Conservation (phyloP, 805 yeast genomes). For the Lachancea quebecensis region DNA sequence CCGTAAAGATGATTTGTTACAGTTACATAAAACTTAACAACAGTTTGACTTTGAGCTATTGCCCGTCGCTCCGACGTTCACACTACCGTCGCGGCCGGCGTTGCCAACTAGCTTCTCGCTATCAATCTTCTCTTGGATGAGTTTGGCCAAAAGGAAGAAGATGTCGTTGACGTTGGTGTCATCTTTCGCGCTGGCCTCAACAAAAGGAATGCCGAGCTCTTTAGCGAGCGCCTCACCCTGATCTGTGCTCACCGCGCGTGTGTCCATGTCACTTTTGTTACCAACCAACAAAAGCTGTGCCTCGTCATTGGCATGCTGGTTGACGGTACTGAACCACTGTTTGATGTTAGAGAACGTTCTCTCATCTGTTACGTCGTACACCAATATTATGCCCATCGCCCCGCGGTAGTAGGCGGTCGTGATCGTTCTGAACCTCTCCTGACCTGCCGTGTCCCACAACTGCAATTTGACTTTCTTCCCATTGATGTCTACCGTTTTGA, state of each 20-base stretch:
- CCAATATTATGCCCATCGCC: conserved; percentile 80
- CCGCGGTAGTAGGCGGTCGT: conserved; percentile 91
- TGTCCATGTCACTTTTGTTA: conserved; percentile 86
- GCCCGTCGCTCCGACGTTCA: conserved; percentile 40
- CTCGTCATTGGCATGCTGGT: conserved; percentile 94
- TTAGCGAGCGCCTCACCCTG: conserved; percentile 87
- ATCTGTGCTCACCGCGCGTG: conserved; percentile 79
- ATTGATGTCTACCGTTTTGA: conserved; percentile 88
- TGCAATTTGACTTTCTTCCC: conserved; percentile 91
- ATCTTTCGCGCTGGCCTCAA: conserved; percentile 95
- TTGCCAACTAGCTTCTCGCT: conserved; percentile 47
- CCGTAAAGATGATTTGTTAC: not conserved
- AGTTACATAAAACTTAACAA: conserved; percentile 36
- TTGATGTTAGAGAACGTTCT: conserved; percentile 88
- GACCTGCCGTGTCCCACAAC: conserved; percentile 98
- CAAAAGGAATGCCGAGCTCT: conserved; percentile 80
- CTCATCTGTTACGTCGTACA: conserved; percentile 81
- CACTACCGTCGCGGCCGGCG: conserved; percentile 41
- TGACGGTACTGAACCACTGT: conserved; percentile 92
- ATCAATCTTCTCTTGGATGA: conserved; percentile 73
- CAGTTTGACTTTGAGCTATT: conserved; percentile 39
- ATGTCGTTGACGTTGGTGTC: conserved; percentile 88
- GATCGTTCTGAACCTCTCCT: conserved; percentile 89
- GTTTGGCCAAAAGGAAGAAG: conserved; percentile 79
- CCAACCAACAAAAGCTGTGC: conserved; percentile 93